phyloP scores from a whole-genome alignment of 306 rosid species.

The Glycine tomentella region DNA sequence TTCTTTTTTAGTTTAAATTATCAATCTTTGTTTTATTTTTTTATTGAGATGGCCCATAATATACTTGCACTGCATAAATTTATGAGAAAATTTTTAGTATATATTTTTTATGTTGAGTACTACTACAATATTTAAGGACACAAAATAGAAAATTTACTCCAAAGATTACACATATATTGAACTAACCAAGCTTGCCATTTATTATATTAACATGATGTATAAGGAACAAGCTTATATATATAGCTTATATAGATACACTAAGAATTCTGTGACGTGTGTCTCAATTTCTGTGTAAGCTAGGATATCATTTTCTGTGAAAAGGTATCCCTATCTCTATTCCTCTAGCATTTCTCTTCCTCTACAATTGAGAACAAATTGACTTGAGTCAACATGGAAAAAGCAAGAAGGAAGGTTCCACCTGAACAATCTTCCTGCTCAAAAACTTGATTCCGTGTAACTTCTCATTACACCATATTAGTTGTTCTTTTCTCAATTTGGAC shows the following conservation, averaged over 20 bases:
- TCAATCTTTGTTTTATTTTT: too few species aligned
- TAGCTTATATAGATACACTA: background rate
- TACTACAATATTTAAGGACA: background rate
- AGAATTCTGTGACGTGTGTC: conserved; percentile 4
- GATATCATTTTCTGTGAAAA: conserved; percentile 30
- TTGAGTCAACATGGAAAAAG: conserved; percentile 76
- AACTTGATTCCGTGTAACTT: conserved; percentile 64
- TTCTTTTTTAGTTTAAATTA: too few species aligned
- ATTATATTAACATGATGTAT: conserved; percentile 30
- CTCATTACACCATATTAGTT: conserved; percentile 72
- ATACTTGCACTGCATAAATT: too few species aligned
- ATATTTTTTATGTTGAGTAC: background rate
- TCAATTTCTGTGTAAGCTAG: conserved; percentile 41
- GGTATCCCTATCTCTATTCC: conserved; percentile 32
- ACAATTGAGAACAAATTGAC: conserved; percentile 11
- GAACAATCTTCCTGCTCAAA: conserved; percentile 61
- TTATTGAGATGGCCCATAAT: too few species aligned
- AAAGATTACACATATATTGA: background rate
- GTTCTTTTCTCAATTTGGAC: conserved; percentile 71
- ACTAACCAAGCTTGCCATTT: conserved; percentile 34
- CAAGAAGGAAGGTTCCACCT: conserved; percentile 72
- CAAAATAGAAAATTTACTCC: background rate
- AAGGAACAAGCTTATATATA: conserved; percentile 23
- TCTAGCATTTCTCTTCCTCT: conserved; percentile 12
- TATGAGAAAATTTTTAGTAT: background rate